Evolutionary conservation across 306 rosid genomes (phyloP), one percentile per base, ranked within the genome.

Genomic region (Gleditsia sinensis): DNA sequence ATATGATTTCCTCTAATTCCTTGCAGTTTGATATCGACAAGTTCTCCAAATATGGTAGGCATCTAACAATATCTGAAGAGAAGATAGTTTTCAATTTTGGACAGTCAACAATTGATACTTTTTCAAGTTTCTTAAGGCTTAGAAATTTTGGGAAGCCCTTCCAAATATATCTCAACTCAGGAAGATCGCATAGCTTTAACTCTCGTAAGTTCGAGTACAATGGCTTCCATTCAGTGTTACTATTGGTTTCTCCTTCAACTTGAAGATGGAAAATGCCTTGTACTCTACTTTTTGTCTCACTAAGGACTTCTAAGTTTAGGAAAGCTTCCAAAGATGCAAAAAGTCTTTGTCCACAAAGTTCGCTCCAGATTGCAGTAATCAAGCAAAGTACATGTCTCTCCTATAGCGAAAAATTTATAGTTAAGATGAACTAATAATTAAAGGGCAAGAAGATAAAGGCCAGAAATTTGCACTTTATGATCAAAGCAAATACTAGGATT

Each of bases 81-180:
- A 57, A 57, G 23, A 57, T 23, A 14, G 21, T 57, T 57, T 30
- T 57, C 21, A 57, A n/a, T 30, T 30, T 57, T 28, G 64, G 40
- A 16, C 64, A 57, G 40, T 30, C n/a, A 0, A 6, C 19, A 28
- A 57, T 12, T n/a, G 20, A 28, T 57, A 57, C 40, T 12, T 30
- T 20, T 57, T 20, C n/a, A 33, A 57, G 40, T 57, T 57, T 57
- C 19, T 57, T 21, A 23, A 57, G 64, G 64, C 64, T 57, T 13
- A 57, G 36, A 57, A 28, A 7, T 16, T 28, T 28, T 27, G 64
- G n/a, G 23, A 30, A 30, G 14, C 40, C 64, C 28, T 57, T 28
- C 64, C 64, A 57, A 19, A 56, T 56, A 11, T 25, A 56, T 56
- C 34, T 56, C 9, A 56, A 37, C 21, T 27, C 39, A 13, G 63